Evolutionary conservation across 1,284 basidiomycete genomes (phyloP).

Genomic region (Rhodotorula sp.): DNA sequence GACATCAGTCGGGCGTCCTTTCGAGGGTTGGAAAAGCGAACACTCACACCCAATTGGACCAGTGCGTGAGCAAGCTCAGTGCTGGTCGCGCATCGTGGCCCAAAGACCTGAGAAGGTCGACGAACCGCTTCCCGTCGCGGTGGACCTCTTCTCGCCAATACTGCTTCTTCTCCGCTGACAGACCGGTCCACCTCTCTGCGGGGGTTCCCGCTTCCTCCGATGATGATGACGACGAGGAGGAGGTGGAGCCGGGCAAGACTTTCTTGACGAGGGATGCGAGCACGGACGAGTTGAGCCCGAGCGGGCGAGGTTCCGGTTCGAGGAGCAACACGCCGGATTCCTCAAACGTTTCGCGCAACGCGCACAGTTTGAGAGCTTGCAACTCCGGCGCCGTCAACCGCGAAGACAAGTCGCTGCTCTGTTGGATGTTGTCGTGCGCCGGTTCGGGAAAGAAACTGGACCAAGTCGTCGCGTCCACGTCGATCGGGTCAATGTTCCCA

Average conservation of each 20-base stretch:
- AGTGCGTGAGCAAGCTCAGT: constrained; percentile 20
- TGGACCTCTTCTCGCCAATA: constrained; percentile 29
- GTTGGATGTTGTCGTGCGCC: not conserved
- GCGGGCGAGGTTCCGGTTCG: not conserved
- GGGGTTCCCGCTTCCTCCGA: not conserved
- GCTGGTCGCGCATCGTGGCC: constrained; percentile 2
- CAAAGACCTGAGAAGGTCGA: constrained; percentile 14
- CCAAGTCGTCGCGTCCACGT: constrained; percentile 15
- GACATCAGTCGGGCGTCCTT: not conserved
- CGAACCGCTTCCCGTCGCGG: constrained; percentile 7
- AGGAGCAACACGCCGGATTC: constrained; percentile 43
- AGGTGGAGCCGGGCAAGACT: not conserved
- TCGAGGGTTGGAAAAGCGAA: not conserved
- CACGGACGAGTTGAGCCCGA: not conserved
- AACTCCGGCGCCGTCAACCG: constrained; percentile 9
- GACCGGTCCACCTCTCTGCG: constrained; percentile 5
- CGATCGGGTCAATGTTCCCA: constrained; percentile 40
- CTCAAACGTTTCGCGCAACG: constrained; percentile 45
- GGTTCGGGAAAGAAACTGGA: constrained; percentile 13
- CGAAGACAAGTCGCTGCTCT: not conserved
- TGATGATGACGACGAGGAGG: constrained; percentile 1
- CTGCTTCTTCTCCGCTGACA: constrained; percentile 10
- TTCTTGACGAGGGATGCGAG: not conserved
- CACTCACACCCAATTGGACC: constrained; percentile 39
- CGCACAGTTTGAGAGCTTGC: constrained; percentile 37